Evolutionary conservation across 805 yeast genomes (phyloP), one percentile per base, ranked within the genome.

Genomic region (Wickerhamiella australiensis): DNA sequence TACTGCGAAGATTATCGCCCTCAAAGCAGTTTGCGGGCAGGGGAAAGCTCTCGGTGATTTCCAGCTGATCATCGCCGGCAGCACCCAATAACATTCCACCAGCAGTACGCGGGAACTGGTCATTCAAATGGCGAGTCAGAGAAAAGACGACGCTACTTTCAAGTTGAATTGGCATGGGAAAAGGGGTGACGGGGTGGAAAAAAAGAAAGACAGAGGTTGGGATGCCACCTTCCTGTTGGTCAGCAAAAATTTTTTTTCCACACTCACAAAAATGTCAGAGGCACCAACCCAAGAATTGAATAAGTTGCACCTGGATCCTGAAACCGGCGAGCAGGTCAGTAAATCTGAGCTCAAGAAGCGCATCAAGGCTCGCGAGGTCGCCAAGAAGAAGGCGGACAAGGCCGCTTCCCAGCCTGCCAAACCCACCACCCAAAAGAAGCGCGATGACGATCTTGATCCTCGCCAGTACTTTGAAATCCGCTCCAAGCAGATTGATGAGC

Each of bases 281-380:
- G 80, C 78, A 51, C 74, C 74, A 47, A 67, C 94, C 49, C 96
- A 87, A 61, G 78, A 74, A 56, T 79, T 83, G 52, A 65, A 65
- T 54, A 69, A 69, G 68, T 69, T 64, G 49, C 74, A 65, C 68
- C 73, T 90, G 58, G 98, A 90, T 66, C 95, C 87, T 52, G 94
- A 71, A 60, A 92, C 97, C 54, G 97, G 97, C 45, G 98, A 90
- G 71, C 84, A 79, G 69, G 95, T 90, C 43, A 92, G 97, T 63
- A 90, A 90, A 74, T 76, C 92, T 54, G 98, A 90, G 70, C 80
- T 90, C 71, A 90, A 90, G 76, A 86, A 85, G 76, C 83, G 98
- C 72, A 86, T 84, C 70, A 92, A 92, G 76, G 74, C 74, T 57
- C 81, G 97, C 68, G 83, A 80, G 60, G 70, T 76, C 52, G 96